These are phyloP conservation scores for Ciborinia camelliae DNA, from an alignment of 2,329 filamentous ascomycete genomes.

Conservation along the genomic window DNA sequence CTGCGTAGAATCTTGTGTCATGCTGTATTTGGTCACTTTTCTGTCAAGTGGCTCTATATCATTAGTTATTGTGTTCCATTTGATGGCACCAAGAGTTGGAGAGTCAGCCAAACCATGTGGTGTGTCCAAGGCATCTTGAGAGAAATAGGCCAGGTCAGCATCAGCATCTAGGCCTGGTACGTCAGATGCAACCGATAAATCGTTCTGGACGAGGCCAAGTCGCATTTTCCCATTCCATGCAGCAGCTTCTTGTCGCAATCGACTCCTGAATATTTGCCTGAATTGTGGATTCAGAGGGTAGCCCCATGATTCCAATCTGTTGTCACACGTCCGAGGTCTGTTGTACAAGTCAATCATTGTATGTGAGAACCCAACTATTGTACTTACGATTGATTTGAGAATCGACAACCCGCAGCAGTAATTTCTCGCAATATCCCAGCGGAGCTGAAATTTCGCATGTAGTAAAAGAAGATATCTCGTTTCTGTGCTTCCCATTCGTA, in stretches of 20 bases:
- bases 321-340: constrained; percentile 10
- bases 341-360: neutral
- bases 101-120: neutral
- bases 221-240: neutral
- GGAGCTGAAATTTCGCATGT: constrained; percentile 12
- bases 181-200: neutral
- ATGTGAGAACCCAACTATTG: neutral
- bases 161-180: neutral
- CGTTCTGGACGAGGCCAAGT: neutral
- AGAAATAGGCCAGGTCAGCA: neutral
- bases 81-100: constrained; percentile 5
- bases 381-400: constrained; percentile 16
- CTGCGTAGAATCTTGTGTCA: neutral
- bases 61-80: neutral
- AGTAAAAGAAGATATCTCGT: constrained; percentile 1
- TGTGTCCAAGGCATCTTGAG: neutral
- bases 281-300: constrained; percentile 13
- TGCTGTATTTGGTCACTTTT: neutral
- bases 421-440: constrained; percentile 11
- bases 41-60: neutral
- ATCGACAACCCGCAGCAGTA: neutral
- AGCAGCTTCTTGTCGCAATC: neutral
- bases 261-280: constrained; percentile 4
- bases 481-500: constrained; percentile 12
- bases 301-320: constrained; percentile 14